Percentiles rank a stretch among this genome's conserved stretches.
phyloP scores from a whole-genome alignment of 2,329 filamentous ascomycete species.

The Nemania sp. region DNA sequence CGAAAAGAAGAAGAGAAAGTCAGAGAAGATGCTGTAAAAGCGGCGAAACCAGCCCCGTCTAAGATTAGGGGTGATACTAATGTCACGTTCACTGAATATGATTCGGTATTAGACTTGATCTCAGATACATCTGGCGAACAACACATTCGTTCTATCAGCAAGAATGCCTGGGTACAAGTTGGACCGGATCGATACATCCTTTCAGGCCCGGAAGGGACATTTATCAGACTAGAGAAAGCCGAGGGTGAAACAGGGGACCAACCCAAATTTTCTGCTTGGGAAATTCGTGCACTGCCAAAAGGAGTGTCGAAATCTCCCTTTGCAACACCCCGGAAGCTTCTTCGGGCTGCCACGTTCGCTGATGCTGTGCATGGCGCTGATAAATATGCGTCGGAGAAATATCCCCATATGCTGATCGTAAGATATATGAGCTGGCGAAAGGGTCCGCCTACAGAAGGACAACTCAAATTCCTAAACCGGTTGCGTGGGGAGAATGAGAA shows the following conservation, averaged over 20 bases:
- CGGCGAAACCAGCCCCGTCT: constrained; percentile 4
- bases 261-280: constrained; percentile 58
- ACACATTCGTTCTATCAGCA: constrained; percentile 81
- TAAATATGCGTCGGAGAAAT: constrained; percentile 77
- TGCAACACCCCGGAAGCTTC: constrained; percentile 75
- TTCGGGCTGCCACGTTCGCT: constrained; percentile 72
- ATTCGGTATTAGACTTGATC: constrained; percentile 90
- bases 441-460: constrained; percentile 70
- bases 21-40: constrained; percentile 43
- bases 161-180: constrained; percentile 84
- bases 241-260: constrained; percentile 47
- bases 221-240: constrained; percentile 64
- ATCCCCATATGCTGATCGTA: constrained; percentile 75
- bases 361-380: constrained; percentile 88
- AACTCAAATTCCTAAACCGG: constrained; percentile 78
- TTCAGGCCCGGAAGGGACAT: constrained; percentile 72
- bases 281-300: constrained; percentile 61
- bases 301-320: constrained; percentile 68
- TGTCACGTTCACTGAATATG: constrained; percentile 89
- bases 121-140: constrained; percentile 82
- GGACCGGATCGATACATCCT: constrained; percentile 79
- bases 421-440: constrained; percentile 77
- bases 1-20: constrained; percentile 60
- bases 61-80: constrained; percentile 49
- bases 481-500: constrained; percentile 66